A percentile compares a stretch with the other conserved stretches of the same genome.
Evolutionary conservation across 306 rosid genomes (phyloP).

Genomic region (Gynostemma pentaphyllum): DNA sequence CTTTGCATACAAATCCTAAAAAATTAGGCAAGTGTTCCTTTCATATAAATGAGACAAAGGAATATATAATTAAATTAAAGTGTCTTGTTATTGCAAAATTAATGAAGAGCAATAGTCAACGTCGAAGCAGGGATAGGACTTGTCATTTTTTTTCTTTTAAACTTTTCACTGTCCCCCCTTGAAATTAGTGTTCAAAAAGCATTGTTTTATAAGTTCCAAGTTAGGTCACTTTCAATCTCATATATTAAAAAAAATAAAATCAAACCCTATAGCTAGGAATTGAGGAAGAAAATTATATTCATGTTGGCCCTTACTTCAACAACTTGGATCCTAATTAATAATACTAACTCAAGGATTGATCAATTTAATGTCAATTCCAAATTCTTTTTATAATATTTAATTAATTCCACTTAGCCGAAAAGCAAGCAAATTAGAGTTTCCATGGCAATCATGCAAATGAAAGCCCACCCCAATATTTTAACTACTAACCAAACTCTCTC

Average conservation of each 20-base stretch:
- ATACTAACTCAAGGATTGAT: slow-evolving; percentile 1
- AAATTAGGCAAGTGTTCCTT: neutral
- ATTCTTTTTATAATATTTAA: no score
- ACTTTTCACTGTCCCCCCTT: neutral
- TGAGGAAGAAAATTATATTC: neutral
- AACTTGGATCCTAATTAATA: neutral
- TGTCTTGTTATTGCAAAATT: neutral
- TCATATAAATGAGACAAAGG: neutral
- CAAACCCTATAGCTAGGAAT: neutral
- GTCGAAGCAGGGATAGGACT: neutral
- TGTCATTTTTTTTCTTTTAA: neutral
- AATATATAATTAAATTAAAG: neutral
- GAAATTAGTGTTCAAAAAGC: neutral
- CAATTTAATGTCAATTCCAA: slow-evolving; percentile 7
- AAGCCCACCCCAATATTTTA: neutral
- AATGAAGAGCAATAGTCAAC: neutral
- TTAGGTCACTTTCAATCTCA: neutral
- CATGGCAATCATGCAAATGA: neutral
- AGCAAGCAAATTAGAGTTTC: neutral
- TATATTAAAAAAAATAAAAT: neutral
- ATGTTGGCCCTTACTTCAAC: neutral
- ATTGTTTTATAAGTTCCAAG: neutral
- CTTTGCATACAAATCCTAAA: neutral
- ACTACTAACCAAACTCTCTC: neutral
- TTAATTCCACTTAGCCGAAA: neutral